Percentiles rank a stretch among this genome's conserved stretches.
Conservation (phyloP, 495 filamentous ascomycete genomes). For the Copromyces sp. region DNA sequence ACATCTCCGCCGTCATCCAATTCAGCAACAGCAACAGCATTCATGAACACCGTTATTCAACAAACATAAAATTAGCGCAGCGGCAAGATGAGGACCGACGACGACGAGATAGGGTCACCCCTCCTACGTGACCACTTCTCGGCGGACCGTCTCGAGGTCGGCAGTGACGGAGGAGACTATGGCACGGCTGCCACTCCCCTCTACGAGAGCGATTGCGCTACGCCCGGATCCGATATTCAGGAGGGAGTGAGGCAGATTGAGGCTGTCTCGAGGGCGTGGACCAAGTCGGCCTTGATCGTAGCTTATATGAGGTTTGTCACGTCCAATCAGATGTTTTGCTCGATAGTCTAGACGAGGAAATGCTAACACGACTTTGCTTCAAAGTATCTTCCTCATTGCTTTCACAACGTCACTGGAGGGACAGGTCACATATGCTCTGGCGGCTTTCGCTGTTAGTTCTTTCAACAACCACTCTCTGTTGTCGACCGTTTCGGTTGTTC, state of each 20-base stretch:
- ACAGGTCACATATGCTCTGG: slow-evolving; percentile 34
- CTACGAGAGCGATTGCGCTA: background rate
- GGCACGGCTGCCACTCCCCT: background rate
- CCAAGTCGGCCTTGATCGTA: slow-evolving; percentile 31
- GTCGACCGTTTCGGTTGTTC: slow-evolving; percentile 46
- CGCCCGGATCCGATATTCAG: slow-evolving; percentile 12
- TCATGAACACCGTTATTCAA: background rate
- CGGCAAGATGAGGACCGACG: slow-evolving; percentile 4
- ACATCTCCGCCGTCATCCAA: background rate
- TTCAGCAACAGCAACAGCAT: background rate
- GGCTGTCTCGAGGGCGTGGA: slow-evolving; percentile 39
- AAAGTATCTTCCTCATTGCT: slow-evolving; percentile 32
- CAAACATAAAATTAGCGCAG: background rate
- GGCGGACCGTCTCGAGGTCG: background rate
- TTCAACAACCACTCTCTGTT: slow-evolving; percentile 50
- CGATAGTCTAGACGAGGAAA: background rate
- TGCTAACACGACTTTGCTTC: background rate
- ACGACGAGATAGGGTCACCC: background rate
- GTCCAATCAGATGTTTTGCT: background rate
- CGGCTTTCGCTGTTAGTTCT: slow-evolving; percentile 40
- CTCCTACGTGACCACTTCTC: slow-evolving; percentile 2
- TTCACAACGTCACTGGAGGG: slow-evolving; percentile 37
- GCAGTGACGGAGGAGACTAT: background rate
- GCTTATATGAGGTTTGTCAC: slow-evolving; percentile 33
- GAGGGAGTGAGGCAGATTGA: slow-evolving; percentile 38